Base-by-base conservation (phyloP, 73 alveolate genomes). In the Paraurostyla sp. region DNA sequence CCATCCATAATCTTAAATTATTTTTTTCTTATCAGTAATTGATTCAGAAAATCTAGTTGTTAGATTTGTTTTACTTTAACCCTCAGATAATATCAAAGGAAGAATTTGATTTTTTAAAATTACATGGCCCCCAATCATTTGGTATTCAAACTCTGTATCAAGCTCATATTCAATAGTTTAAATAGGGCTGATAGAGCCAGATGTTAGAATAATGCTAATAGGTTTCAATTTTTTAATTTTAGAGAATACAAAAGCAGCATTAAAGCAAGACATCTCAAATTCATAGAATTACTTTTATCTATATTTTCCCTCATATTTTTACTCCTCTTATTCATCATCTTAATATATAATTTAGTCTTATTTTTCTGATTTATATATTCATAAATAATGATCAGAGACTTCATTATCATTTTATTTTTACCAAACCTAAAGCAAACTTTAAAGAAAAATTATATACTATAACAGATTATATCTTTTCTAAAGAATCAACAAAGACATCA, bases 171-270 rank as follows among this genome's bases (percentile, higher is more conserved):
- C 69, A 23, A 87, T 65, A 22, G 96, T 58, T n/a, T 75, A 32
- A 62, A 95, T 30, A 0, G 98, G 97, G 6, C 93, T 59, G 63
- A 95, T 63, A 30, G 98, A 89, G 16, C 98, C 98, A 16, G 97
- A 91, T 59, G 96, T 93, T 30, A 95, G 36, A 30, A 95, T 65
- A 25, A 89, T 82, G 3, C 54, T 0, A 25, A 4, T 23, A 6
- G 86, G 86, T 33, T 42, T 73, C 3, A 43, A 0, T 7, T 20
- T 18, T 45, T 11, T 13, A 73, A 73, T 40, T 3, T 48, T 0
- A 32, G 29, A 13, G 27, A 73, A 73, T 20, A 71, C 35, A 2
- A 36, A 65, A 65, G 82, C 30, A 25, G 78, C 35, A 50, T 60
- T 60, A 30, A 60, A 60, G 78, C 78, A 60, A 9, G 7, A 27